Percentiles rank a stretch among this genome's conserved stretches.
Evolutionary conservation across 345 rosid genomes (phyloP).

Genomic region (Eucalyptus fibrosa): DNA sequence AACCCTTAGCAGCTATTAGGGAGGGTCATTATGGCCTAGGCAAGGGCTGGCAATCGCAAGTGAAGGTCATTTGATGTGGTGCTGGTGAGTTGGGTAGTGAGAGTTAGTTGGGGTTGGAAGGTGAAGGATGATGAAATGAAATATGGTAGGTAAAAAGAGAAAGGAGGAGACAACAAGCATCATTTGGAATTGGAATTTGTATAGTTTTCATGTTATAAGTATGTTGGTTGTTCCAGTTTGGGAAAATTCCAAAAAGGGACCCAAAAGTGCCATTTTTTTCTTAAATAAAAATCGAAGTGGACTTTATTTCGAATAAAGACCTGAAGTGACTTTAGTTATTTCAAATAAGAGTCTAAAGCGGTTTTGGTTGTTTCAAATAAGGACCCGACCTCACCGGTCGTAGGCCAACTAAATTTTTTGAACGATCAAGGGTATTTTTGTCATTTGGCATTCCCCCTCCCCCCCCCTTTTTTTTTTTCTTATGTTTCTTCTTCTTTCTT

Average conservation of each 20-base stretch:
- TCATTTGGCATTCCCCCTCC: no score
- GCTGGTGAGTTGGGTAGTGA: neutral
- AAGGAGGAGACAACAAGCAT: neutral
- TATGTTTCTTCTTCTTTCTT: no score
- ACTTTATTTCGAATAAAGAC: no score
- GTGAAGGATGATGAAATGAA: neutral
- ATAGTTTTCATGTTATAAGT: neutral
- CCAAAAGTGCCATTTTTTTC: fast-evolving
- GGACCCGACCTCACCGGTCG: fast-evolving
- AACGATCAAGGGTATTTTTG: fast-evolving
- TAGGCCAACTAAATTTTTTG: fast-evolving
- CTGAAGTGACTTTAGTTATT: no score
- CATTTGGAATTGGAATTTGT: neutral
- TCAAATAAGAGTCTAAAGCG: no score
- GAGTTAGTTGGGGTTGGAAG: neutral
- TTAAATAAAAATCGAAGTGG: fast-evolving
- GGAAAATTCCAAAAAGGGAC: no score
- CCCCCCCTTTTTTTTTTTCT: no score
- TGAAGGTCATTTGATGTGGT: neutral
- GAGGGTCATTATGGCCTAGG: neutral
- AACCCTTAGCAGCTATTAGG: neutral
- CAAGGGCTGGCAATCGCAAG: neutral
- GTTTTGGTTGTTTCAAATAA: no score
- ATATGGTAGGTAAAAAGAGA: neutral
- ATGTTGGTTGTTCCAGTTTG: neutral